Evolutionary conservation across 1,284 basidiomycete genomes (phyloP), one percentile per base, ranked within the genome.

Genomic region (Spongispora temasekensis): DNA sequence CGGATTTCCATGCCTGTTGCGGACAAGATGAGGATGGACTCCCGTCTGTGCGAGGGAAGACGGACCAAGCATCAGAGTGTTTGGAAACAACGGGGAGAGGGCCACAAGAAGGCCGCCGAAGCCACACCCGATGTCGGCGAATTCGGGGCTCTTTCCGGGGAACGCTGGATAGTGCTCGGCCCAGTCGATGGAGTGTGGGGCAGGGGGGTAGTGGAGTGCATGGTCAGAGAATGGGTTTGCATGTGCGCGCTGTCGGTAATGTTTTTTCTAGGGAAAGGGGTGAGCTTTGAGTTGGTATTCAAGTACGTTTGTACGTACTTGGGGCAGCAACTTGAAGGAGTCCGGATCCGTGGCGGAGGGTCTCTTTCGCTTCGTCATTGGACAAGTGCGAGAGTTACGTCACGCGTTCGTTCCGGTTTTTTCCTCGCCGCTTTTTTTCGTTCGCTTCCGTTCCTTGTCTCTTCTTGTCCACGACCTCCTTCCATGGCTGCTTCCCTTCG

Each of bases 211-310:
- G 64, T 90, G 88, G 55, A 99, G 85, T 27, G 87, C 83, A 77
- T 99, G 97, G 76, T 99, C 97, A 15, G 93, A 94, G 77, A 99
- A 98, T 2, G 97, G 97, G 75, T 99, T 99, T 8, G 97, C 96
- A 74, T 99, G 97, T 4, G 97, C 97, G 59, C 97, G 85, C 75
- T 99, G 97, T 25, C 97, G 85, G 77, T 99, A 99, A 77, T 93
- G 94, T 70, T 92, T 88, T 90, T 98, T 98, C 91, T 97, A 73
- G 25, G 7, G 54, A 7, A 44, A 9, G 5, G 19, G n/a, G n/a
- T n/a, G n/a, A n/a, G n/a, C n/a, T n/a, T n/a, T n/a, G n/a, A n/a
- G n/a, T n/a, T n/a, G n/a, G n/a, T n/a, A n/a, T n/a, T n/a, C n/a
- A n/a, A n/a, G n/a, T n/a, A n/a, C n/a, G 5, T 7, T 9, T 25